phyloP scores from a whole-genome alignment of 2,329 filamentous ascomycete genomes.

The Alternaria sp. region DNA sequence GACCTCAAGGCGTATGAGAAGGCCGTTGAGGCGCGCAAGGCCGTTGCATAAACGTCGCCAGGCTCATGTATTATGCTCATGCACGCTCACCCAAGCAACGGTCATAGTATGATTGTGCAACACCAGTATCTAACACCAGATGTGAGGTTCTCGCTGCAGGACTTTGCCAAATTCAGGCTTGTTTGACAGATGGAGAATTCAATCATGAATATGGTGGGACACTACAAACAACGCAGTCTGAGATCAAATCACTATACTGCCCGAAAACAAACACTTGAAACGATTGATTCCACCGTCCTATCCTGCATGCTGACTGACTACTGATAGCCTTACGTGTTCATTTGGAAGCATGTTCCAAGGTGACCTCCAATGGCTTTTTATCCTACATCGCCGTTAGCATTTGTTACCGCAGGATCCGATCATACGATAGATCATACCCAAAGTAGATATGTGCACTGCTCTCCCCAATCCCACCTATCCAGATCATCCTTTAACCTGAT shows the following conservation, averaged over 20 bases:
- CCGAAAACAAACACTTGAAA: not conserved
- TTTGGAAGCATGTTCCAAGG: not conserved
- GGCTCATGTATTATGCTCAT: not conserved
- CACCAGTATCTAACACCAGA: not conserved
- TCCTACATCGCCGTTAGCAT: constrained; percentile 1
- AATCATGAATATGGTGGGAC: not conserved
- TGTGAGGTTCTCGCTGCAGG: not conserved
- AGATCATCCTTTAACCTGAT: constrained; percentile 18
- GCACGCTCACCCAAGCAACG: not conserved
- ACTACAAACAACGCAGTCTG: not conserved
- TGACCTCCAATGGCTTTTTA: constrained; percentile 11
- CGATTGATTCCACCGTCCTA: not conserved
- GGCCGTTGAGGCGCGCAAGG: constrained; percentile 46
- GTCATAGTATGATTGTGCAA: not conserved
- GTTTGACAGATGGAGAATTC: not conserved
- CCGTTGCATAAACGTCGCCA: not conserved
- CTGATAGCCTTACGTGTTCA: not conserved
- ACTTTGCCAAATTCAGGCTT: not conserved
- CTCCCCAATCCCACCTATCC: constrained; percentile 32
- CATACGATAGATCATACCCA: constrained; percentile 23
- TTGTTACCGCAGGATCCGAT: not conserved
- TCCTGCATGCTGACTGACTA: not conserved
- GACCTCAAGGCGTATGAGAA: constrained; percentile 76
- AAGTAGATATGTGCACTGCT: constrained; percentile 33
- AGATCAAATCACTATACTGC: not conserved